These are phyloP conservation scores for Xylaria sp. DNA, from an alignment of 2,329 filamentous ascomycete genomes.

Conservation along the genomic window DNA sequence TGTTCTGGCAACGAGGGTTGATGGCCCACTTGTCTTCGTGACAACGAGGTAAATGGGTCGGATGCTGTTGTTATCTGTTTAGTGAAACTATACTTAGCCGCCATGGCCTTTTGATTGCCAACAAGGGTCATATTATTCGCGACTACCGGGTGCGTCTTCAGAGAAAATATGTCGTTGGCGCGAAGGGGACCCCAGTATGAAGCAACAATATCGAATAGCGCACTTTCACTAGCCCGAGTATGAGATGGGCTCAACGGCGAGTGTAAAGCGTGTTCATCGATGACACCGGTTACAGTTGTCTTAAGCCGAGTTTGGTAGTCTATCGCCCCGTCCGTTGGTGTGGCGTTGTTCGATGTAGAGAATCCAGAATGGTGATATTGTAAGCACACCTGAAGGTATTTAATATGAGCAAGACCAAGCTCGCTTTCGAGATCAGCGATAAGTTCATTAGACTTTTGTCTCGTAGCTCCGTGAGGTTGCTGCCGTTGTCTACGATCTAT, in stretches of 20 bases:
- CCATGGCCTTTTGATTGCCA: neutral
- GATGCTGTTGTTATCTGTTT: slow-evolving; percentile 5
- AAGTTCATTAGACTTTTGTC: slow-evolving; percentile 61
- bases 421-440: slow-evolving; percentile 68
- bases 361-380: slow-evolving; percentile 68
- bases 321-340: slow-evolving; percentile 49
- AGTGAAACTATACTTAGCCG: slow-evolving; percentile 7
- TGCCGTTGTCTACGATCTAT: slow-evolving; percentile 44
- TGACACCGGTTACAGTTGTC: slow-evolving; percentile 61
- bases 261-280: slow-evolving; percentile 59
- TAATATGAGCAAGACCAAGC: slow-evolving; percentile 59
- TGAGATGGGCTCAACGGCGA: slow-evolving; percentile 63
- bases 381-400: slow-evolving; percentile 63
- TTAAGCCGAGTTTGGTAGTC: slow-evolving; percentile 60
- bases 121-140: neutral
- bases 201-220: slow-evolving; percentile 57
- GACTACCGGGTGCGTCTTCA: slow-evolving; percentile 39
- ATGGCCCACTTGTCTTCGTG: slow-evolving; percentile 35
- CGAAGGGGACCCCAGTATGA: slow-evolving; percentile 60
- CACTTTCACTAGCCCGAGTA: slow-evolving; percentile 50
- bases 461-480: slow-evolving; percentile 21
- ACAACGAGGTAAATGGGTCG: slow-evolving; percentile 29
- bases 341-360: slow-evolving; percentile 47
- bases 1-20: slow-evolving; percentile 32
- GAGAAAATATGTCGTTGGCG: slow-evolving; percentile 55